Percentiles rank a stretch among this genome's conserved stretches.
Conservation (phyloP, 106 monocot genomes). For the Gastrodia elata region DNA sequence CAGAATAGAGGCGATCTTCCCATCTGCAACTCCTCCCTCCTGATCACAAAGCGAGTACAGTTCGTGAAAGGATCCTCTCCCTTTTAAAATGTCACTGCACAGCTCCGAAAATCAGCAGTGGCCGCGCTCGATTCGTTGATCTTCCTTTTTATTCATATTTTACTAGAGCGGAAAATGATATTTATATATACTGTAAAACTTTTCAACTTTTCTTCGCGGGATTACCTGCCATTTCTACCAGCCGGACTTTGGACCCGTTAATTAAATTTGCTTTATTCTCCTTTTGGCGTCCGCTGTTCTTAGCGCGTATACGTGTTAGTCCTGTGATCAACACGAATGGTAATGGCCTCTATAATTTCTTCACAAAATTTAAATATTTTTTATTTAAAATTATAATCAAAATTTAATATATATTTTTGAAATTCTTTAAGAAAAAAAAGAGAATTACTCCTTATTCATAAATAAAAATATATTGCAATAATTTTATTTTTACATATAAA, state of each 20-base stretch:
- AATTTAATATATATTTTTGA: too few species aligned
- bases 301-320: too few species aligned
- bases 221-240: neutral
- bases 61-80: too few species aligned
- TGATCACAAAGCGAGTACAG: neutral
- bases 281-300: neutral
- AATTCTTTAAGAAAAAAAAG: too few species aligned
- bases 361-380: too few species aligned
- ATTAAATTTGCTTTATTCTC: neutral
- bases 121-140: neutral
- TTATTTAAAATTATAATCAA: too few species aligned
- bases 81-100: neutral
- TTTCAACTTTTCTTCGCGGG: neutral
- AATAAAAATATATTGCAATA: too few species aligned
- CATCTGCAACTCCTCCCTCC: neutral
- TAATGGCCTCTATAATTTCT: too few species aligned
- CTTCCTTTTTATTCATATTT: neutral
- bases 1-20: slow-evolving; percentile 2
- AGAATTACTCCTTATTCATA: too few species aligned
- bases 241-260: neutral
- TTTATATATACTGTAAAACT: neutral
- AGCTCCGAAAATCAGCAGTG: neutral
- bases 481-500: too few species aligned
- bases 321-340: too few species aligned
- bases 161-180: neutral